Conservation (phyloP, 257 asterid genomes). For the Capsicum baccatum region DNA sequence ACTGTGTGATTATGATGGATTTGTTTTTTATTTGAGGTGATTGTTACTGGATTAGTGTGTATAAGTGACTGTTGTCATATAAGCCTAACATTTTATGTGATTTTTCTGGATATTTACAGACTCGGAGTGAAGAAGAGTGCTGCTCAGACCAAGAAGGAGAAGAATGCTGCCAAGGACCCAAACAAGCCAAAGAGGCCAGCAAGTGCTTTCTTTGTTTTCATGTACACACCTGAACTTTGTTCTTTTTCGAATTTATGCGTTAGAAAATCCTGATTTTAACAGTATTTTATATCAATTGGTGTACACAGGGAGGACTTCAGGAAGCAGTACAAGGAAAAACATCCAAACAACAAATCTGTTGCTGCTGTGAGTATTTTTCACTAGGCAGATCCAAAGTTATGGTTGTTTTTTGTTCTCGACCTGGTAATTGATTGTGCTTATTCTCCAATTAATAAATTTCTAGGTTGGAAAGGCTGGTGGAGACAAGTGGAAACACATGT, state of each 20-base stretch:
- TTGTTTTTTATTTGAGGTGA: not conserved
- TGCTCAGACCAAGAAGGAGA: slow-evolving; percentile 46
- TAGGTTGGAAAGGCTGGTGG: slow-evolving; percentile 94
- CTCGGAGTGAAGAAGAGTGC: slow-evolving; percentile 67
- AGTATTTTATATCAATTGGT: not conserved
- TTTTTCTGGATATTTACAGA: slow-evolving; percentile 26
- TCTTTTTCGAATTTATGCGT: slow-evolving; percentile 1
- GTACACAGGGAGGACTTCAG: slow-evolving; percentile 76
- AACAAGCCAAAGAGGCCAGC: slow-evolving; percentile 96
- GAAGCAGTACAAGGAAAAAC: slow-evolving; percentile 75
- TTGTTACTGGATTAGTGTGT: not conserved
- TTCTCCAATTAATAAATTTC: not conserved
- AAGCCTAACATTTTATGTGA: no score
- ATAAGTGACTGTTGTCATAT: no score
- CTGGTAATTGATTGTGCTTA: no score
- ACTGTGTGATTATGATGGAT: no score
- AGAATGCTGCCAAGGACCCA: slow-evolving; percentile 65
- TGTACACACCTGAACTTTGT: slow-evolving; percentile 40
- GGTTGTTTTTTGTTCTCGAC: not conserved
- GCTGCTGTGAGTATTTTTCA: slow-evolving; percentile 53
- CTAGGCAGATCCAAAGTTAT: not conserved
- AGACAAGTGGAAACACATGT: slow-evolving; percentile 76
- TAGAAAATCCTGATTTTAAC: not conserved
- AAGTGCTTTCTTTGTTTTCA: slow-evolving; percentile 86
- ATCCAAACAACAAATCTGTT: slow-evolving; percentile 78